These are phyloP conservation scores for Esteya vermicola DNA, from an alignment of 2,329 filamentous ascomycete species.

Conservation along the genomic window DNA sequence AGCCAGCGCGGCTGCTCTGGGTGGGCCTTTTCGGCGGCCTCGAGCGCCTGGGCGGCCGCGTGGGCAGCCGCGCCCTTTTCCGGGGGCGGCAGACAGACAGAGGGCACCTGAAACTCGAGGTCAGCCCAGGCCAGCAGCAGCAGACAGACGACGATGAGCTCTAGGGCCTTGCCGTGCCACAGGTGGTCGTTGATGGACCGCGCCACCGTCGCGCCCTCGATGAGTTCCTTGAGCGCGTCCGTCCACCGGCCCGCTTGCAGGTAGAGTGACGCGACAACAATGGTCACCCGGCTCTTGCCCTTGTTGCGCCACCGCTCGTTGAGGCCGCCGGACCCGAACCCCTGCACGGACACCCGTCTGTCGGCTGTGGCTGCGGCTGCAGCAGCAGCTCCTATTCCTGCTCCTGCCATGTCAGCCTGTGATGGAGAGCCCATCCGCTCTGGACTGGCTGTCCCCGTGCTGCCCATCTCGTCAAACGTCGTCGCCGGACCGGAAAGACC, in stretches of 20 bases:
- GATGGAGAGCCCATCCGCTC: conserved; percentile 21
- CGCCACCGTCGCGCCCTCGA: conserved; percentile 64
- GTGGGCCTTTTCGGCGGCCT: conserved; percentile 25
- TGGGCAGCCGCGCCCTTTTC: conserved; percentile 25
- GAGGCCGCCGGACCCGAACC: conserved; percentile 56
- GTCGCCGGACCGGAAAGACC: conserved; percentile 32
- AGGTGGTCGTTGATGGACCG: conserved; percentile 76
- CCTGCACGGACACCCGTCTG: conserved; percentile 49
- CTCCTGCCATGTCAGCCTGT: conserved; percentile 18
- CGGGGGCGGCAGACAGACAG: conserved; percentile 35
- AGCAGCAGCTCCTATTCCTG: neutral
- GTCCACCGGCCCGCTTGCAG: conserved; percentile 81
- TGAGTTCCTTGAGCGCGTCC: conserved; percentile 72
- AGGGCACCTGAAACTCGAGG: conserved; percentile 66
- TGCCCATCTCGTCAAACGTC: conserved; percentile 30
- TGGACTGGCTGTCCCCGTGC: conserved; percentile 22
- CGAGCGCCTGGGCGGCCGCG: conserved; percentile 15
- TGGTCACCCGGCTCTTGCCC: conserved; percentile 63
- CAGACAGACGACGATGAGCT: conserved; percentile 71
- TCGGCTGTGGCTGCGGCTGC: conserved; percentile 9
- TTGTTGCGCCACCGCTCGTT: conserved; percentile 68
- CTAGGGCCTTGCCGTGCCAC: conserved; percentile 95
- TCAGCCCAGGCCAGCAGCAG: conserved; percentile 74
- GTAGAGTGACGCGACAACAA: conserved; percentile 74
- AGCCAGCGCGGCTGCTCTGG: conserved; percentile 36